A percentile compares a stretch with the other conserved stretches of the same genome.
Conservation (phyloP, 306 rosid genomes). For the Cucurbita maxima region DNA sequence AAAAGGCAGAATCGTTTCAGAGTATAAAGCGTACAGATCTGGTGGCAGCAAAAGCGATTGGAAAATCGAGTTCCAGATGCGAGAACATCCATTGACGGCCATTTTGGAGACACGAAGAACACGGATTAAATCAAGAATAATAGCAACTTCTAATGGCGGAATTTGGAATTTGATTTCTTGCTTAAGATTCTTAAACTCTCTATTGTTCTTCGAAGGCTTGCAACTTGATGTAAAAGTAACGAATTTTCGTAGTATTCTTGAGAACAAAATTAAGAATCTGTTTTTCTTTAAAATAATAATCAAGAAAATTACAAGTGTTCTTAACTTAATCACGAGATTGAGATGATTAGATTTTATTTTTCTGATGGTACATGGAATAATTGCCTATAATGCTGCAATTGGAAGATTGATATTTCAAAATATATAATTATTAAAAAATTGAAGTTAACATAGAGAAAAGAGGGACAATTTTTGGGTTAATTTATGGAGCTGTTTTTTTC, state of each 20-base stretch:
- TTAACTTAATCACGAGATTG: neutral
- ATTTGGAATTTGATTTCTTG: conserved; percentile 1
- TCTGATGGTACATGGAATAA: neutral
- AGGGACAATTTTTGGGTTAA: too few relatives aligned
- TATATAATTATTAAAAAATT: neutral
- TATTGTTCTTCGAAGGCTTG: too few relatives aligned
- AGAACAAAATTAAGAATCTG: neutral
- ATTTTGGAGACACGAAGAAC: neutral
- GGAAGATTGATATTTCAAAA: neutral
- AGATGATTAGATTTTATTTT: neutral
- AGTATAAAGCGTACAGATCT: neutral
- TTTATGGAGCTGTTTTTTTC: too few relatives aligned
- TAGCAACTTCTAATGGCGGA: too few relatives aligned
- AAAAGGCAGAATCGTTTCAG: neutral
- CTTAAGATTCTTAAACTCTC: neutral
- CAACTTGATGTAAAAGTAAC: neutral
- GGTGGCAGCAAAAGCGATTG: neutral
- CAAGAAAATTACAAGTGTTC: neutral
- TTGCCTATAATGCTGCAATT: neutral
- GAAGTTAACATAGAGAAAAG: neutral
- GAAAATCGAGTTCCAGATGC: neutral
- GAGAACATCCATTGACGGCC: neutral
- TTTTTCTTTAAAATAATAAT: too few relatives aligned
- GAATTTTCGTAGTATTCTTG: neutral
- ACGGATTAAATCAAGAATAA: neutral